These are phyloP conservation scores for Wickerhamomyces tratensis DNA, from an alignment of 805 yeast genomes.

Conservation along the genomic window DNA sequence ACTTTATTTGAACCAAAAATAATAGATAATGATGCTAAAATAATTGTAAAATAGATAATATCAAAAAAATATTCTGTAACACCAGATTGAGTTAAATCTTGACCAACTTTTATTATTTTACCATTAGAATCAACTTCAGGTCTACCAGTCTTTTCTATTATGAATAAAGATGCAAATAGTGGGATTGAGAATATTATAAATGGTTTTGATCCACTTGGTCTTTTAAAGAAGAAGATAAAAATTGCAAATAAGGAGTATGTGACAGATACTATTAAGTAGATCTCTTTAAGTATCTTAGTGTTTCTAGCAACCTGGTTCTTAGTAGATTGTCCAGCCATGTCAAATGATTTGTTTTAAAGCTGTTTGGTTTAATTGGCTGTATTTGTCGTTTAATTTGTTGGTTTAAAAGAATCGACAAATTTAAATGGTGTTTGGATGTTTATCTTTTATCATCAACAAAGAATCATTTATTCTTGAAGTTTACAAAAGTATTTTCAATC, in stretches of 20 bases:
- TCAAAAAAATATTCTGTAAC: conserved; percentile 47
- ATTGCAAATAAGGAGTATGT: conserved; percentile 19
- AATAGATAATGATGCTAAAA: conserved; percentile 34
- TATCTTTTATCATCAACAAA: no score
- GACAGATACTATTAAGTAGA: conserved; percentile 22
- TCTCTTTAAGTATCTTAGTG: conserved; percentile 26
- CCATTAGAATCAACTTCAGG: conserved; percentile 30
- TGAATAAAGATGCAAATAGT: conserved; percentile 27
- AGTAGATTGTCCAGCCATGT: conserved; percentile 49
- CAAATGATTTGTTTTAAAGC: not conserved
- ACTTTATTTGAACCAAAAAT: conserved; percentile 35
- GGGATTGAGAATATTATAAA: conserved; percentile 21
- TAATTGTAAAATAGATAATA: conserved; percentile 39
- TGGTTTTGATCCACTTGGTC: conserved; percentile 26
- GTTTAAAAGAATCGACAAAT: no score
- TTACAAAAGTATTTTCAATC: no score
- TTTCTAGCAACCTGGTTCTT: conserved; percentile 42
- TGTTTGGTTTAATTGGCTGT: not conserved
- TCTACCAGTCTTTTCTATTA: conserved; percentile 39
- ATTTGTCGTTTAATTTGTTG: no score
- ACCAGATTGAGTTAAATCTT: conserved; percentile 38
- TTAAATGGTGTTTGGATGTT: no score
- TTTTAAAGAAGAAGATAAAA: conserved; percentile 19
- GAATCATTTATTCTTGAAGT: no score
- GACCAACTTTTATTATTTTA: conserved; percentile 34